A percentile compares a stretch with the other conserved stretches of the same genome.
phyloP scores from a whole-genome alignment of 257 asterid species.

The Solanum tacnaense region DNA sequence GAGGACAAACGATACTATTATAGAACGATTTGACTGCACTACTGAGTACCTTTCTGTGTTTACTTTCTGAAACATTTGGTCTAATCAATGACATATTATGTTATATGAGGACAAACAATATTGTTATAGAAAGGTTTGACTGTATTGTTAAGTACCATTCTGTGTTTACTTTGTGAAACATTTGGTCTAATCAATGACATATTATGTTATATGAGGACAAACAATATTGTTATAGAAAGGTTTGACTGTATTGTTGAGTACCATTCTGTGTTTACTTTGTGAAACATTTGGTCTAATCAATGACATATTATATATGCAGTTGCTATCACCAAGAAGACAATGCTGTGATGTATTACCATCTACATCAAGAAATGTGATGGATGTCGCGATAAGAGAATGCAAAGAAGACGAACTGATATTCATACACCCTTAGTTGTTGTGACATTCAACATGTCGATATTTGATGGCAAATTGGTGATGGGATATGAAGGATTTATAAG shows the following conservation, averaged over 20 bases:
- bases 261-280: not conserved
- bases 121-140: not conserved
- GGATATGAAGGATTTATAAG: not conserved
- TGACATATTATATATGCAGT: not conserved
- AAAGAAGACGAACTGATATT: not conserved
- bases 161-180: not conserved
- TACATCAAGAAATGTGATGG: not conserved
- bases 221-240: not conserved
- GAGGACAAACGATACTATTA: not conserved
- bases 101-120: not conserved
- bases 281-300: not conserved
- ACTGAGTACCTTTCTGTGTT: not conserved
- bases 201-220: not conserved
- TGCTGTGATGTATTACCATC: not conserved
- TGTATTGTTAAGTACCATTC: rapidly evolving
- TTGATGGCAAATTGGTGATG: not conserved
- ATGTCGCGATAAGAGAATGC: not conserved
- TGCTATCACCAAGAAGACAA: not conserved
- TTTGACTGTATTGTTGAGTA: not conserved
- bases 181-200: not conserved
- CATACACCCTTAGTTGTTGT: not conserved
- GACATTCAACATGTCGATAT: not conserved
- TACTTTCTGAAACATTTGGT: not conserved
- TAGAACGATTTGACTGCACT: not conserved
- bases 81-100: not conserved